Evolutionary conservation across 2,329 filamentous ascomycete species (phyloP), one percentile per base, ranked within the genome.

Genomic region (Ophiostoma sp.): DNA sequence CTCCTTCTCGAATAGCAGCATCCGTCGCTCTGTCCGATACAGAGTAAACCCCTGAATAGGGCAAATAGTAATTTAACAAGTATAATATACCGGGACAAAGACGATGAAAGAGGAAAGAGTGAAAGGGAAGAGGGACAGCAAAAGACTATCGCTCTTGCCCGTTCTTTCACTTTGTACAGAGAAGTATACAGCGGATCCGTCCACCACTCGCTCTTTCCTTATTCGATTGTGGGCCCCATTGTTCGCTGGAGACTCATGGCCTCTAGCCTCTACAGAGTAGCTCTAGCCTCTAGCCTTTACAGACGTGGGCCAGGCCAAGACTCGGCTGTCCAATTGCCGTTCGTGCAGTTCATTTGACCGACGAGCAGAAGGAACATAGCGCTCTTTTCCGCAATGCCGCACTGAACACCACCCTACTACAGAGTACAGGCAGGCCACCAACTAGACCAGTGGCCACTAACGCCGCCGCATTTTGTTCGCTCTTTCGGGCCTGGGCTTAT

Each of bases 281-380:
- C n/a, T 60, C 11, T 41, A 41, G 39, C 39, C 39, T 41, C 39
- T 41, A 41, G 39, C 39, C 39, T 41, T 13, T 54, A 27, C 52
- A 23, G 52, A 57, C 52, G 23, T n/a, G 23, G 20, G n/a, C 23
- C 7, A 36, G 35, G 27, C 33, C 60, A 67, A 68, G 67, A 65
- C 65, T 41, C 67, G 65, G 65, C 64, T 64, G 67, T 65, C 71
- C 72, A 73, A 73, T 73, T 72, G 72, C 68, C 69, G 71, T 48
- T 23, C 65, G 48, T 60, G 68, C 65, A 73, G 71, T 72, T 72
- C 68, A 66, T 67, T 71, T 72, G 72, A 72, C 72, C 71, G 69
- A 69, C 33, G 23, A 8, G 52, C 52, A 68, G 69, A 67, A 68
- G 69, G 54, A n/a, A 23, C 57, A 65, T 39, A 62, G 68, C 69